Evolutionary conservation across 2,329 filamentous ascomycete genomes (phyloP).

Genomic region (Aspergillus eucalypticola): DNA sequence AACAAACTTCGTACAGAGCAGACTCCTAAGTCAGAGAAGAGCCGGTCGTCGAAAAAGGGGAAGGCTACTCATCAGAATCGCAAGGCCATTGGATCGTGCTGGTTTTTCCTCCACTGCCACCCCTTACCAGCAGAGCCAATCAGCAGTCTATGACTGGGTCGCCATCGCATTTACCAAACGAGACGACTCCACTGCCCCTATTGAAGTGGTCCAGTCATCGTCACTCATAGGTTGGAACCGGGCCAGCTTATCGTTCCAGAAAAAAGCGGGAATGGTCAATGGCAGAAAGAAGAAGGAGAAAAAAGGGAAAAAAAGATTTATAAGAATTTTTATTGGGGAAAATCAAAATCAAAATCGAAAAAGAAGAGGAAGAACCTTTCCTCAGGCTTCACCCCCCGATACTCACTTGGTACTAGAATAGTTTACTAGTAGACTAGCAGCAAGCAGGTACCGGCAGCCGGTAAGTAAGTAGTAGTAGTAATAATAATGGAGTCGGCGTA

Average conservation of each 20-base stretch:
- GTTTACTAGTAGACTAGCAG: background rate
- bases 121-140: constrained; percentile 11
- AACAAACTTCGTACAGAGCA: no score
- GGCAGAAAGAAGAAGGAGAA: background rate
- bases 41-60: constrained; percentile 16
- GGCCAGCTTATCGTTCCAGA: constrained; percentile 19
- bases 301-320: background rate
- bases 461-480: no score
- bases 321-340: background rate
- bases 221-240: background rate
- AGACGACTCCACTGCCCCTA: constrained; percentile 16
- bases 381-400: background rate
- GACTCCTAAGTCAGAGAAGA: background rate
- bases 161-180: constrained; percentile 11
- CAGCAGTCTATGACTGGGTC: background rate
- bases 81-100: constrained; percentile 12
- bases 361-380: background rate
- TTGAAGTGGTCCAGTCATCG: constrained; percentile 8
- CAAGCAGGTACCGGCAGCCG: background rate
- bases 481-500: background rate
- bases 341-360: background rate
- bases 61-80: background rate
- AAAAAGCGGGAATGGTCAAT: constrained; percentile 10
- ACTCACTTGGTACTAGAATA: no score
- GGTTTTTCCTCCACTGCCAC: constrained; percentile 6